Evolutionary conservation across 495 filamentous ascomycete genomes (phyloP).

Genomic region (Platismatia glauca): DNA sequence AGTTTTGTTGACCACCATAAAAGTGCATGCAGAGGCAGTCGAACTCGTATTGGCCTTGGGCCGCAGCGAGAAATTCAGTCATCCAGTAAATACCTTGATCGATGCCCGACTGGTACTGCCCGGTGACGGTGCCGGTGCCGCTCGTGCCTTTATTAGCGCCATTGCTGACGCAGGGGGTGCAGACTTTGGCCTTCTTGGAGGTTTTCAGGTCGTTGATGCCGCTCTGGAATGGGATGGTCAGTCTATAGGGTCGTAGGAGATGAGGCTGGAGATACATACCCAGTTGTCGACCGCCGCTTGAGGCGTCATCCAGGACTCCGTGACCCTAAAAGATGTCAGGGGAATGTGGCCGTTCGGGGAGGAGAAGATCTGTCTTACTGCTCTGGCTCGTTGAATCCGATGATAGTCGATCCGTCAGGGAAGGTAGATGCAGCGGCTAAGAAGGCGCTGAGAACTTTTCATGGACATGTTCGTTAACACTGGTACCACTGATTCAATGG

Average conservation of each 20-base stretch:
- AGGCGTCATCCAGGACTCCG: background rate
- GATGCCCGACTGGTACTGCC: background rate
- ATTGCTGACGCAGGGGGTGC: background rate
- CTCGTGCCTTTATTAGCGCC: background rate
- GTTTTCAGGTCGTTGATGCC: background rate
- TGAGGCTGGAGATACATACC: background rate
- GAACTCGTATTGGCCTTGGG: background rate
- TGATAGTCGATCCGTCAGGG: background rate
- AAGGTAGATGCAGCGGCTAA: background rate
- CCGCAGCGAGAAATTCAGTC: background rate
- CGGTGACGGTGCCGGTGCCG: background rate
- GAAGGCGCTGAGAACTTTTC: background rate
- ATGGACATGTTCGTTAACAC: background rate
- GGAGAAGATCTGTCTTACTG: background rate
- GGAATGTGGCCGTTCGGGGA: background rate
- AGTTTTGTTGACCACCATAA: background rate
- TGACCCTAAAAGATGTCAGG: background rate
- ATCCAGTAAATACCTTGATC: background rate
- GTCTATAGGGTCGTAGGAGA: no score
- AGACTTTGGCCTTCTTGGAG: background rate
- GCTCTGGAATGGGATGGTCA: background rate
- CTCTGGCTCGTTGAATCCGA: conserved; percentile 1
- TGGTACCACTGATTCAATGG: background rate
- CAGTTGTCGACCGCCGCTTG: background rate
- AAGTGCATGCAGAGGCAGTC: background rate